Base-by-base conservation (phyloP, 2,329 filamentous ascomycete species). In the Proliferodiscus dingleyae region DNA sequence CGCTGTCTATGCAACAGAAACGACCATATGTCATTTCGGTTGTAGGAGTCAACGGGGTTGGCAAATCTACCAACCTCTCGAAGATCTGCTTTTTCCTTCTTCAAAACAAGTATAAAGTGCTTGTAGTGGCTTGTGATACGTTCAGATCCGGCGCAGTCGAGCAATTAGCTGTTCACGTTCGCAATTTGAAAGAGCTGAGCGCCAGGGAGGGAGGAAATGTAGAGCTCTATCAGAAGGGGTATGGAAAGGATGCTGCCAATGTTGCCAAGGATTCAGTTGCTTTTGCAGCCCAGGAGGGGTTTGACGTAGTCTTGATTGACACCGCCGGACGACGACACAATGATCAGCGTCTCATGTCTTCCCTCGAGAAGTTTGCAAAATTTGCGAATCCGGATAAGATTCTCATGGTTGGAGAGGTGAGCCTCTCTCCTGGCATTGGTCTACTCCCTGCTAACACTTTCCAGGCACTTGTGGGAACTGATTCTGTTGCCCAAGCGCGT, bases 21-120 rank as follows among this genome's bases (percentile, higher is more conserved):
- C 84, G 93, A 3, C 93, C 93, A 34, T 98, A 97, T 64, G 91
- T 97, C 60, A 94, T 98, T 64, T 96, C 89, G 46, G 95, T 98
- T 51, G 93, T 98, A 34, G 93, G 93, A 51, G 93, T 98, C 64
- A 98, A 98, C 66, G 93, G 93, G 43, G 93, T 98, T 29, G 93
- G 93, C 62, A 98, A 98, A 71, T 96, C 90, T 13, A 98, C 93
- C 42, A 97, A 96, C 64, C 75, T 98, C 29, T 91, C 88, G 66
- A 98, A 98, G 68, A 95, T 98, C 56, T 95, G 90, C 67, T 98
- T 93, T 70, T 98, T 98, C 71, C 75, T 98, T 29, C 75, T 98
- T 24, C 91, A 98, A 68, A 98, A 98, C 73, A 90, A 94, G 65
- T 94, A 95, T 73, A 87, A 87, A 62, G 89, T 98, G 13, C 78